Conservation (phyloP, 306 rosid genomes). For the Luffa acutangula region DNA sequence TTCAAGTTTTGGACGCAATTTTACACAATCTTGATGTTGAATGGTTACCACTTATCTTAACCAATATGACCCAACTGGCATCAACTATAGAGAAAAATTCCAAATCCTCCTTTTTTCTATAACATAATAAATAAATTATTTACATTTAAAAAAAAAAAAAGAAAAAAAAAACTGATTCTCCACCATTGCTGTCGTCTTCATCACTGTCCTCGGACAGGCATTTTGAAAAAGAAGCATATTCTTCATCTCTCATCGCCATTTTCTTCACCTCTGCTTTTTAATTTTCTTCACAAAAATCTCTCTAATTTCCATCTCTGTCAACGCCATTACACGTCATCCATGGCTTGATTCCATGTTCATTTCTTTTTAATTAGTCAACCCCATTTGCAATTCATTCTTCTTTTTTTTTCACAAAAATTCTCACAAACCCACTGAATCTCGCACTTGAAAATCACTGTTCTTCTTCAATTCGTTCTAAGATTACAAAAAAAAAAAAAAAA, state of each 20-base stretch:
- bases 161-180: conserved; percentile 2
- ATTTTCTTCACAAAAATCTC: background rate
- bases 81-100: background rate
- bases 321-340: conserved; percentile 7
- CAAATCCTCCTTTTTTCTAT: background rate
- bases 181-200: background rate
- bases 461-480: background rate
- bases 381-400: background rate
- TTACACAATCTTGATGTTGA: background rate
- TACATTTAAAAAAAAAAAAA: background rate
- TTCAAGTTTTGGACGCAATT: background rate
- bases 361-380: background rate
- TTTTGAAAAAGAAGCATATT: conserved; percentile 3
- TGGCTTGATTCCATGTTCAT: background rate
- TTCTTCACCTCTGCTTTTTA: background rate
- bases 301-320: background rate
- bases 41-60: background rate
- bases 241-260: background rate
- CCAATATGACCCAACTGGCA: background rate
- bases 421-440: background rate
- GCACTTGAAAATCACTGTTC: background rate
- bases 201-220: background rate
- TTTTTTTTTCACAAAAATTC: background rate
- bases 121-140: too few species aligned
- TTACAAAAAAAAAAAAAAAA: background rate